Base-by-base conservation (phyloP, 192 early-diverging fungal species). In the Podila minutissima region DNA sequence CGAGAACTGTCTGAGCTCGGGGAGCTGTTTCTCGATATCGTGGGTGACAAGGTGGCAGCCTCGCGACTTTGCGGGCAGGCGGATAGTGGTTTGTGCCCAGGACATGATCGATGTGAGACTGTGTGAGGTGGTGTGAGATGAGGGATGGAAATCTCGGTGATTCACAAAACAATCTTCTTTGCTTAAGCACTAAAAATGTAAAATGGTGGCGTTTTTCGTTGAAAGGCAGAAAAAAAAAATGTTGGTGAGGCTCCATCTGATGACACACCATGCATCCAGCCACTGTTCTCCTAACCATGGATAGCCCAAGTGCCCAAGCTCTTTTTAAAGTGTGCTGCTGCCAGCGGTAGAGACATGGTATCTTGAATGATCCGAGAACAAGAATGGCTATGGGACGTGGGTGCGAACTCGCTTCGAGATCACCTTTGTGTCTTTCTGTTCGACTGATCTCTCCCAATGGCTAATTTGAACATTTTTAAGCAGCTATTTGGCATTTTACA, bases 11-110 rank as follows among this genome's bases (percentile, higher is more conserved):
- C 70, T 73, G 35, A 96, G 64, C 31, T 95, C 93, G 46, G 90
- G 84, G 8, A 93, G 51, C 60, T 93, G 86, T 38, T 73, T 77
- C 4, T 83, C 83, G 9, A 95, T 88, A 69, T 95, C 94, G 51
- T 75, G 65, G 24, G 92, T 93, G 31, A 95, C 91, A 35, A 95
- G 75, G 85, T 95, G 91, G 86, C 92, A 93, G 28, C 94, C 94
- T 85, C 92, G 83, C 24, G 84, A 65, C 31, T 87, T 88, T 51
- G 86, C 32, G 19, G 84, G 83, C 51, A 95, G 82, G 10, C 83
- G 87, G 67, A 95, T 88, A 15, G 84, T 84, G 9, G 81, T 82
- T 72, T 95, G 94, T 8, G 73, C 86, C 94, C 94, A 95, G 37
- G 85, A 84, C 88, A 90, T 91, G 33, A 20, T 77, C 65, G 2